Percentiles rank a stretch among this genome's conserved stretches.
phyloP scores from a whole-genome alignment of 371 early-diverging fungal species.

The Mortierella sp. region DNA sequence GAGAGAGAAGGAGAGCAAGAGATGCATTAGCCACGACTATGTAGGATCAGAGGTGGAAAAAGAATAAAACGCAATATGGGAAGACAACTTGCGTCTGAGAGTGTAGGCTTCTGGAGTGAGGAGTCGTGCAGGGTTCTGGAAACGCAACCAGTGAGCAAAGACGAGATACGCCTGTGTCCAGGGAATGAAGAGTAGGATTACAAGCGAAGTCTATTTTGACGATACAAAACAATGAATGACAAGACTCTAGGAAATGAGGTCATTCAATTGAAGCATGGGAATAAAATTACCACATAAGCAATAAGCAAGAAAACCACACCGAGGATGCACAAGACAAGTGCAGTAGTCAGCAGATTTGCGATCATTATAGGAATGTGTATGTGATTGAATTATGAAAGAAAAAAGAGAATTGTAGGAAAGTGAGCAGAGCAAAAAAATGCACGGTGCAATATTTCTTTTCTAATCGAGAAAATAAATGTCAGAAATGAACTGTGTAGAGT shows the following conservation, averaged over 20 bases:
- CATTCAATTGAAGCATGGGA: no score
- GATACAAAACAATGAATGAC: neutral
- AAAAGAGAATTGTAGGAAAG: no score
- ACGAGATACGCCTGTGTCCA: slow-evolving; percentile 54
- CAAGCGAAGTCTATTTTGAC: slow-evolving; percentile 34
- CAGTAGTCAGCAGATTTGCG: slow-evolving; percentile 36
- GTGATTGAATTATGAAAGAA: no score
- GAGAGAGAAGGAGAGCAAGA: no score
- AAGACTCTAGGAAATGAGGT: no score
- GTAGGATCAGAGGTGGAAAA: neutral
- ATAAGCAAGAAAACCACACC: slow-evolving; percentile 42
- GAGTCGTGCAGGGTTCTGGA: slow-evolving; percentile 44
- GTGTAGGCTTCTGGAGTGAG: slow-evolving; percentile 51
- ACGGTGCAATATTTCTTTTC: no score
- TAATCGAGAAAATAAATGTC: no score
- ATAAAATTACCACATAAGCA: slow-evolving; percentile 32
- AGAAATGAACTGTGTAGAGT: no score
- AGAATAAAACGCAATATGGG: neutral
- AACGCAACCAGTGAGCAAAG: slow-evolving; percentile 51
- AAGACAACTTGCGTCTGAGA: slow-evolving; percentile 23
- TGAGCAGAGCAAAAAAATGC: no score
- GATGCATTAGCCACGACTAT: no score
- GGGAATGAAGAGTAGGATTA: slow-evolving; percentile 42
- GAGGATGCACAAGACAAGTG: slow-evolving; percentile 44
- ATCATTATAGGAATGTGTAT: no score